Percentiles rank a stretch among this genome's conserved stretches.
Conservation (phyloP, 768 basidiomycete genomes). For the Tricholoma bakamatsutake region DNA sequence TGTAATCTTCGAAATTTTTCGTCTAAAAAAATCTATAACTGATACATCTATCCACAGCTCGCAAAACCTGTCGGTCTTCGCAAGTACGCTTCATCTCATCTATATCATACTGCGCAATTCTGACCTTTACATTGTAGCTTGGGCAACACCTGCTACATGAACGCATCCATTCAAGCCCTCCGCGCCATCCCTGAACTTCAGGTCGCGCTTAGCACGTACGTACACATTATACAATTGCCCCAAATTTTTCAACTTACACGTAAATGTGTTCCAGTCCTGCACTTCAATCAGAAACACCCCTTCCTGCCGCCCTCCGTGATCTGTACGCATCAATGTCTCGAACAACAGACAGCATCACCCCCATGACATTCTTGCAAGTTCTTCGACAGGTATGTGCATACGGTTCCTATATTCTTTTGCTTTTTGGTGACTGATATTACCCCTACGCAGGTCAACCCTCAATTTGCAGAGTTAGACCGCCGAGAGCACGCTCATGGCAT, state of each 20-base stretch:
- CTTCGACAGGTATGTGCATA: slow-evolving; percentile 46
- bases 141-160: slow-evolving; percentile 98
- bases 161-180: slow-evolving; percentile 90
- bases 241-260: not conserved
- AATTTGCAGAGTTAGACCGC: slow-evolving; percentile 75
- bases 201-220: slow-evolving; percentile 56
- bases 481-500: slow-evolving; percentile 31
- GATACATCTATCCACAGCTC: slow-evolving; percentile 39
- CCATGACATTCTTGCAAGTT: slow-evolving; percentile 57
- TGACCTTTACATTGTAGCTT: slow-evolving; percentile 33
- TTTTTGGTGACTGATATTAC: not conserved
- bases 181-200: slow-evolving; percentile 89
- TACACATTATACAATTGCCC: slow-evolving; percentile 2
- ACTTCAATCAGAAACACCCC: slow-evolving; percentile 33
- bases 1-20: slow-evolving; percentile 36
- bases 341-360: slow-evolving; percentile 73
- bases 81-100: slow-evolving; percentile 43
- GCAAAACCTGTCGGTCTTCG: slow-evolving; percentile 74
- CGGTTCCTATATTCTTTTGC: not conserved
- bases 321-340: slow-evolving; percentile 68
- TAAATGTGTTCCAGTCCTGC: slow-evolving; percentile 22
- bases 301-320: slow-evolving; percentile 53
- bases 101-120: not conserved
- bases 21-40: not conserved
- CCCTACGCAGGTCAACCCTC: slow-evolving; percentile 60